Conservation (phyloP, 129 eudicot genomes). For the Kitagawia praeruptora region DNA sequence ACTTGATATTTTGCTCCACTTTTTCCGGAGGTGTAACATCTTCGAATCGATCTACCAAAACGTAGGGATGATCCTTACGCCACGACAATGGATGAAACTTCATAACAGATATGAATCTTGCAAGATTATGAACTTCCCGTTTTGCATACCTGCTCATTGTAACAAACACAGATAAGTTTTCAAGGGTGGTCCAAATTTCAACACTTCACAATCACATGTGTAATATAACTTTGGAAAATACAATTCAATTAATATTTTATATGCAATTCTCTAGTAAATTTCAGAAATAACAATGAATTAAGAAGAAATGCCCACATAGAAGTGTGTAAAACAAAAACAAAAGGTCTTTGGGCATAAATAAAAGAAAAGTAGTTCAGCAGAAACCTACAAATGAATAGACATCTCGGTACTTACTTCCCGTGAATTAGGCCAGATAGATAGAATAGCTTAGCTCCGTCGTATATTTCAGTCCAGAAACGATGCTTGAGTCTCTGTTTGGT, state of each 20-base stretch:
- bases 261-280: not conserved
- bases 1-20: constrained; percentile 51
- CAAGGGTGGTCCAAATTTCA: not conserved
- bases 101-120: constrained; percentile 93
- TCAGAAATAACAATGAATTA: not conserved
- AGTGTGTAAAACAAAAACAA: not conserved
- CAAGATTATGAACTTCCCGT: constrained; percentile 89
- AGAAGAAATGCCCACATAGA: not conserved
- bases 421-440: constrained; percentile 89
- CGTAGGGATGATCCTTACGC: constrained; percentile 84
- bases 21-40: constrained; percentile 91
- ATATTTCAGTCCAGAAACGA: constrained; percentile 96
- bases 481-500: constrained; percentile 89
- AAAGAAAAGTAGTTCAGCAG: not conserved
- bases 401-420: constrained; percentile 63
- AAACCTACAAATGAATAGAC: not conserved
- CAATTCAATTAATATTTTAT: too few species aligned
- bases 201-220: not conserved
- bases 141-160: constrained; percentile 64
- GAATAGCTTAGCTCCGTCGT: constrained; percentile 89
- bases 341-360: not conserved
- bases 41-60: constrained; percentile 88
- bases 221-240: not conserved
- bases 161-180: not conserved
- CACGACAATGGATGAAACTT: constrained; percentile 85